Percentiles rank a stretch among this genome's conserved stretches.
phyloP scores from a whole-genome alignment of 495 filamentous ascomycete genomes.

The Articulospora tetracladia region DNA sequence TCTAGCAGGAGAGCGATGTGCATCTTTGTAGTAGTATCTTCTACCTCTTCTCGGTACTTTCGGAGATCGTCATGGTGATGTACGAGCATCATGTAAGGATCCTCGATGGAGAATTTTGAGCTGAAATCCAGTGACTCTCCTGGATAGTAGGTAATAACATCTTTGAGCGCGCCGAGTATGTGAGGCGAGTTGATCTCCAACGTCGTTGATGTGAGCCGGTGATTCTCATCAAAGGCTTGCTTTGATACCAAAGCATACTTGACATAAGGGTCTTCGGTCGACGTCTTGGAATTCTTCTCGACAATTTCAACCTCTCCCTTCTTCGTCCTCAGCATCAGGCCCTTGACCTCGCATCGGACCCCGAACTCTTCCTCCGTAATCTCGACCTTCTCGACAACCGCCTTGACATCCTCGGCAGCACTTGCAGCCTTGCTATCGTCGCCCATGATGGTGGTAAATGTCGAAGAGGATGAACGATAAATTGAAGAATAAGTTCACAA shows the following conservation, averaged over 20 bases:
- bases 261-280: slow-evolving; percentile 1
- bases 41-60: slow-evolving; percentile 26
- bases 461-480: neutral
- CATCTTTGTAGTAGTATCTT: slow-evolving; percentile 27
- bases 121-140: slow-evolving; percentile 27
- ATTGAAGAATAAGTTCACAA: neutral
- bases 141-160: slow-evolving; percentile 36
- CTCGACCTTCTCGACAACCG: neutral
- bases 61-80: slow-evolving; percentile 27
- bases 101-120: slow-evolving; percentile 4
- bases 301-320: slow-evolving; percentile 12
- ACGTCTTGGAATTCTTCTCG: slow-evolving; percentile 6
- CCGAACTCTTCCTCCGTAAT: neutral
- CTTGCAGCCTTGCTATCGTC: neutral
- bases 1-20: slow-evolving; percentile 29
- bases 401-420: neutral
- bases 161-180: slow-evolving; percentile 30
- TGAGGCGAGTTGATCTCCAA: slow-evolving; percentile 41
- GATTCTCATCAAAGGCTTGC: slow-evolving; percentile 6
- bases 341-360: slow-evolving; percentile 8
- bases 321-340: slow-evolving; percentile 1
- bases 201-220: slow-evolving; percentile 18
- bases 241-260: slow-evolving; percentile 13
- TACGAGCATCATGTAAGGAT: slow-evolving; percentile 27
- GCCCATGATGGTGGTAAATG: neutral